Evolutionary conservation across 1,284 basidiomycete species (phyloP).

Genomic region (Schizophyllum amplum): DNA sequence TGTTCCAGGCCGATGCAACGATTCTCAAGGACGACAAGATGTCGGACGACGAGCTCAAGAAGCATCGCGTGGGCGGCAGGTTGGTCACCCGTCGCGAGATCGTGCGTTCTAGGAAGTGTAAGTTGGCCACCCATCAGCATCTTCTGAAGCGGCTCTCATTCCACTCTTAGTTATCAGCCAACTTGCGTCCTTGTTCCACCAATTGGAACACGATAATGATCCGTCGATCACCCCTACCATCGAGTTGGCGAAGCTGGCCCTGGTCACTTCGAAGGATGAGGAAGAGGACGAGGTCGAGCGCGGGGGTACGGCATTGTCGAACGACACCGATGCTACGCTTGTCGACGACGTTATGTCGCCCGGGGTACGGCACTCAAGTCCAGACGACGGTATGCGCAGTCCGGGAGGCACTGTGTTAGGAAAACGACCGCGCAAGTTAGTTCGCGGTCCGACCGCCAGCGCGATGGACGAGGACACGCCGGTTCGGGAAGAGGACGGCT

Average conservation of each 20-base stretch:
- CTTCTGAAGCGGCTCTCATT: slow-evolving; percentile 11
- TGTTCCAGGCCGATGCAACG: slow-evolving; percentile 48
- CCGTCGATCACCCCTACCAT: slow-evolving; percentile 75
- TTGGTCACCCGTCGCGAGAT: slow-evolving; percentile 76
- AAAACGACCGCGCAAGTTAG: slow-evolving; percentile 52
- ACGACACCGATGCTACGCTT: slow-evolving; percentile 77
- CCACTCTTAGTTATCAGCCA: slow-evolving; percentile 60
- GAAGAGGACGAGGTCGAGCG: slow-evolving; percentile 71
- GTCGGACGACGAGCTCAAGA: slow-evolving; percentile 71
- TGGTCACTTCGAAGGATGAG: slow-evolving; percentile 88
- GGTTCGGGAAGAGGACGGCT: slow-evolving; percentile 33
- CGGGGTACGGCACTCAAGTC: background rate
- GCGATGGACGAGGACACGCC: slow-evolving; percentile 43
- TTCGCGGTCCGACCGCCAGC: slow-evolving; percentile 23
- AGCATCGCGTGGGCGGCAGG: slow-evolving; percentile 81
- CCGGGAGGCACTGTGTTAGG: slow-evolving; percentile 53
- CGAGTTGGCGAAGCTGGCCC: slow-evolving; percentile 87
- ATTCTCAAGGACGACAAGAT: slow-evolving; percentile 58
- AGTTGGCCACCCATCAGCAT: slow-evolving; percentile 16
- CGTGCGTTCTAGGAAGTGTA: slow-evolving; percentile 77
- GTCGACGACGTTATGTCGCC: slow-evolving; percentile 58
- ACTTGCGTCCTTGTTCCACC: slow-evolving; percentile 71
- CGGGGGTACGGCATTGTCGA: slow-evolving; percentile 56
- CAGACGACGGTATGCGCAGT: background rate
- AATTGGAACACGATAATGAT: slow-evolving; percentile 61